Percentiles rank a stretch among this genome's conserved stretches.
phyloP scores from a whole-genome alignment of 2,329 filamentous ascomycete genomes.

The Botrytis porri region DNA sequence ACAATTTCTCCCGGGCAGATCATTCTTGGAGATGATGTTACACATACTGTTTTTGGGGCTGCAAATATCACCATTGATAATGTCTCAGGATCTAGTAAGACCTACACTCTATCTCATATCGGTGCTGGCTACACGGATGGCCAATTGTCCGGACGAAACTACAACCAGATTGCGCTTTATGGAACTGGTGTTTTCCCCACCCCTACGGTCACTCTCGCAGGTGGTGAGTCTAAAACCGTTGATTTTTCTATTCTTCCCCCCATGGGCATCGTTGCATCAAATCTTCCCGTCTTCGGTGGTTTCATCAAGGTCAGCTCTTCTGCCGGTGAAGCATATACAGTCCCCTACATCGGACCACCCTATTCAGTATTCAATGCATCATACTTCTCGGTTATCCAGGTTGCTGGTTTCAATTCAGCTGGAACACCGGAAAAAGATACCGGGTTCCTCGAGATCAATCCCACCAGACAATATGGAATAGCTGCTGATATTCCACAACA shows the following conservation, averaged over 20 bases:
- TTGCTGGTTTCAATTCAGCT: not conserved
- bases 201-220: conserved; percentile 25
- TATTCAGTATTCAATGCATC: conserved; percentile 30
- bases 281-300: conserved; percentile 33
- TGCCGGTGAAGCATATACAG: conserved; percentile 25
- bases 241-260: conserved; percentile 27
- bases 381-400: conserved; percentile 12
- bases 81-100: conserved; percentile 24
- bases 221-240: conserved; percentile 26
- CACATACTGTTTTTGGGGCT: conserved; percentile 18
- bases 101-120: conserved; percentile 31
- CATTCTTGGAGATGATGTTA: conserved; percentile 26
- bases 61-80: conserved; percentile 35
- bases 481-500: conserved; percentile 15
- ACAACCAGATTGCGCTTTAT: conserved; percentile 30
- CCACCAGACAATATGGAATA: conserved; percentile 7
- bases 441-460: conserved; percentile 14
- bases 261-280: conserved; percentile 23
- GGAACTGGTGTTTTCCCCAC: conserved; percentile 29
- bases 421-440: not conserved
- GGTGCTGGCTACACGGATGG: conserved; percentile 32
- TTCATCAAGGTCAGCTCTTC: conserved; percentile 28
- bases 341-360: conserved; percentile 34
- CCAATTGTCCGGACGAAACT: conserved; percentile 21
- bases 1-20: conserved; percentile 30